Percentiles rank a stretch among this genome's conserved stretches.
Evolutionary conservation across 345 rosid species (phyloP).

Genomic region (Sapria himalayana): DNA sequence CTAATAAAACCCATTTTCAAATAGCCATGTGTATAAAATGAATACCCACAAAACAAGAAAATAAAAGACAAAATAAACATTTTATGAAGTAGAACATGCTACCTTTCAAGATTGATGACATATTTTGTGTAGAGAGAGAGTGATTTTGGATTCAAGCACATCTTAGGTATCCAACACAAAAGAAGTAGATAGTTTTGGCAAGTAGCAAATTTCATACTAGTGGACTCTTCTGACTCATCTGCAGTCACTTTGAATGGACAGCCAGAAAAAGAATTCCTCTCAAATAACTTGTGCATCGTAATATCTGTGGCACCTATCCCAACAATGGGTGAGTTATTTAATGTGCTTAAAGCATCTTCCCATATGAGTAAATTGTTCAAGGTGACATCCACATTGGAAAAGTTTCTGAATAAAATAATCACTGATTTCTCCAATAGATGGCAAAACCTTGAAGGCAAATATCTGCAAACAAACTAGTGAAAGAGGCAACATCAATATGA

Average conservation of each 20-base stretch:
- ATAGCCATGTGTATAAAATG: too few relatives aligned
- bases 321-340: conserved; percentile 19
- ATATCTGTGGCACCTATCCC: conserved; percentile 9
- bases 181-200: conserved; percentile 45
- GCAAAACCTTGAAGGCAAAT: conserved; percentile 44
- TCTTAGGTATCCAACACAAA: conserved; percentile 64
- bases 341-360: conserved; percentile 30
- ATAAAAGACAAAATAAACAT: background rate
- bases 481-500: conserved; percentile 11
- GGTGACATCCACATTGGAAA: conserved; percentile 15
- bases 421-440: conserved; percentile 27
- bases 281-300: too few relatives aligned
- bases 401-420: conserved; percentile 12
- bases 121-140: conserved; percentile 25
- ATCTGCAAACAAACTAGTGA: conserved; percentile 76
- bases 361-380: conserved; percentile 32
- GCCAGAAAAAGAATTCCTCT: too few relatives aligned
- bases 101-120: conserved; percentile 67
- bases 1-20: too few relatives aligned
- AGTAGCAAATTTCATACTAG: conserved; percentile 18
- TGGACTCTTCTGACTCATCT: conserved; percentile 4
- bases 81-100: conserved; percentile 8
- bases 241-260: background rate
- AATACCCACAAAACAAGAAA: background rate
- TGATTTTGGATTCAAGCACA: conserved; percentile 33